Evolutionary conservation across 345 rosid genomes (phyloP).

Genomic region (Noccaea caerulescens): DNA sequence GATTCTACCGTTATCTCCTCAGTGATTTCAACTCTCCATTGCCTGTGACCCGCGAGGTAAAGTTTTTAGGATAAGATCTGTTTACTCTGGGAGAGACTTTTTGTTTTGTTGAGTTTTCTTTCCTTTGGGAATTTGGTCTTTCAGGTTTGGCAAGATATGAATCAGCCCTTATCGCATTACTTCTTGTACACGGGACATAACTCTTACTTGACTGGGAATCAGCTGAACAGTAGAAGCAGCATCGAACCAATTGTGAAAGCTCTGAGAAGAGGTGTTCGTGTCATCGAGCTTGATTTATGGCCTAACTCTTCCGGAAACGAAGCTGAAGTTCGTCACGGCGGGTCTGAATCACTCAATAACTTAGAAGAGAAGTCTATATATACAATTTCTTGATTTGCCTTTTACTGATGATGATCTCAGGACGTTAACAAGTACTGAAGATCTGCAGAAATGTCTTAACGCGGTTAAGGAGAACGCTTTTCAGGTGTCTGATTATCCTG

Average conservation of each 20-base stretch:
- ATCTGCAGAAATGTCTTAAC: slow-evolving; percentile 59
- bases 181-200: slow-evolving; percentile 86
- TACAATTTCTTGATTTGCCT: background rate
- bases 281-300: slow-evolving; percentile 91
- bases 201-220: slow-evolving; percentile 86
- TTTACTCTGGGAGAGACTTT: background rate
- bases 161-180: slow-evolving; percentile 74
- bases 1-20: slow-evolving; percentile 43
- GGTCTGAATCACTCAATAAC: slow-evolving; percentile 44
- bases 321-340: slow-evolving; percentile 78
- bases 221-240: slow-evolving; percentile 67
- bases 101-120: background rate
- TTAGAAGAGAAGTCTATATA: background rate
- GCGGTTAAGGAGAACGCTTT: slow-evolving; percentile 72
- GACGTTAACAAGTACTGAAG: slow-evolving; percentile 67
- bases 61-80: background rate
- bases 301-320: slow-evolving; percentile 54
- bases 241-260: slow-evolving; percentile 63
- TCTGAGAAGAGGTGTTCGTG: slow-evolving; percentile 66
- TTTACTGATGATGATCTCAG: slow-evolving; percentile 41
- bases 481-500: slow-evolving; percentile 66
- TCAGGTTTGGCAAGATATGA: slow-evolving; percentile 77
- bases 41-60: slow-evolving; percentile 36
- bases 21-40: slow-evolving; percentile 55
- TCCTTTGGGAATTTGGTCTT: background rate